Base-by-base conservation (phyloP, 2,329 filamentous ascomycete genomes). In the Aspergillus amoenus region DNA sequence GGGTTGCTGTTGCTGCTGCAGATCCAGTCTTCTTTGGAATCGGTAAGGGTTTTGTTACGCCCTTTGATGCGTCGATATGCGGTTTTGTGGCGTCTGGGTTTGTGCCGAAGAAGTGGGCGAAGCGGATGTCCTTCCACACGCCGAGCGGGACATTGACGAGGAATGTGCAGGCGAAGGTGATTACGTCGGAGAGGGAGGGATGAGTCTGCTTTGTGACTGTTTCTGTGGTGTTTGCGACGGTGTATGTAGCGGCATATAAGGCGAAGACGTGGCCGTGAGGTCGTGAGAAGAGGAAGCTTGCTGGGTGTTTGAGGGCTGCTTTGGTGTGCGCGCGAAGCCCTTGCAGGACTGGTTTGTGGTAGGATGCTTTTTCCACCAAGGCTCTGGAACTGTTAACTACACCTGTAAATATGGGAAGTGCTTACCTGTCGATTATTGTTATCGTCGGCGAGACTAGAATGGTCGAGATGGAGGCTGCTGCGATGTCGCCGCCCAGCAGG, bases 171-270 rank as follows among this genome's bases (percentile, higher is more conserved):
- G 65, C 58, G 7, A 62, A 76, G 1, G 87, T 81, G 9, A 52
- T 17, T 17, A 84, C 79, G 7, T 39, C 48, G 7, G 44, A 30
- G 18, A 44, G 21, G 15, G 76, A 71, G 67, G 81, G 75, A 40
- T 76, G 70, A 3, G 84, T 61, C 3, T 88, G 88, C 5, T 88
- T 86, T 48, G 84, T 48, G 37, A 84, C 73, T 0, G 91, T 96
- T 77, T 96, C 92, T 69, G 94, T 82, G 11, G 82, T 76, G 78
- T 96, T 96, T 61, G 92, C 91, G 2, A 89, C 90, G 13, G 91
- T 77, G 77, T 95, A 96, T 55, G 92, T 96, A 63, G 89, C 87
- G 63, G 86, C 89, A 78, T 96, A 96, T 44, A 94, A 79, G 51
- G 76, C 70, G 64, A 73, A 75, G 40, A 76, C 70, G 3, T 76